Base-by-base conservation (phyloP, 768 basidiomycete species). In the Erythrobasidium yunnanense region DNA sequence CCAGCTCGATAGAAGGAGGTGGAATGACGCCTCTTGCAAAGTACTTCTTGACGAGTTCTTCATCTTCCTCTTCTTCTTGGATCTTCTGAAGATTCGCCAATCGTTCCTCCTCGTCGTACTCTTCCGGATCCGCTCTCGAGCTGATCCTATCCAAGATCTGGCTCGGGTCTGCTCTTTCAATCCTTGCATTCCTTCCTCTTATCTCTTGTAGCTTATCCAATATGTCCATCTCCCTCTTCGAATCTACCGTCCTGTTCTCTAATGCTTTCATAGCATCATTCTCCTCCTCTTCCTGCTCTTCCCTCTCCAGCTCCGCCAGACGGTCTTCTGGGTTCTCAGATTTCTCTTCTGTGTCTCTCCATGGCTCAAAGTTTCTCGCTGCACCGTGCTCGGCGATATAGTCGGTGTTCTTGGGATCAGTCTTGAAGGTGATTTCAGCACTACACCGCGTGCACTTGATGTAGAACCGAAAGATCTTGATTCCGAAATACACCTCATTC, bases 371-470 rank as follows among this genome's bases (percentile, higher is more conserved):
- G 75, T 97, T 99, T 3, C 95, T 84, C 2, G 88, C 90, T 29
- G 95, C 95, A 30, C 95, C 95, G 73, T 96, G 93, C 77, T 99
- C 93, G 46, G 89, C 90, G 20, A 81, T 45, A 71, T 93, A 93
- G 75, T 93, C 90, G 0, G 91, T 92, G 74, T 95, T 91, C 71
- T 93, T 93, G 20, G 93, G 93, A 75, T 99, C 93, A 0, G 95
- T 99, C 77, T 97, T 97, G 84, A 99, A 99, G 0, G 95, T 97
- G 70, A 99, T 97, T 75, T 99, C 95, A 7, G 93, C 87, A 1
- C 91, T 95, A 75, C 95, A 99, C 38, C 91, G 78, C 15, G 91
- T 92, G 73, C 93, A 80, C 66, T 54, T 56, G 69, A 75, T 68
- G 55, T 74, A 74, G 69, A 80, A 77, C 30, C 75, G 69, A 67